phyloP scores from a whole-genome alignment of 352 stramenopile species.

The Globisporangium radiosum region DNA sequence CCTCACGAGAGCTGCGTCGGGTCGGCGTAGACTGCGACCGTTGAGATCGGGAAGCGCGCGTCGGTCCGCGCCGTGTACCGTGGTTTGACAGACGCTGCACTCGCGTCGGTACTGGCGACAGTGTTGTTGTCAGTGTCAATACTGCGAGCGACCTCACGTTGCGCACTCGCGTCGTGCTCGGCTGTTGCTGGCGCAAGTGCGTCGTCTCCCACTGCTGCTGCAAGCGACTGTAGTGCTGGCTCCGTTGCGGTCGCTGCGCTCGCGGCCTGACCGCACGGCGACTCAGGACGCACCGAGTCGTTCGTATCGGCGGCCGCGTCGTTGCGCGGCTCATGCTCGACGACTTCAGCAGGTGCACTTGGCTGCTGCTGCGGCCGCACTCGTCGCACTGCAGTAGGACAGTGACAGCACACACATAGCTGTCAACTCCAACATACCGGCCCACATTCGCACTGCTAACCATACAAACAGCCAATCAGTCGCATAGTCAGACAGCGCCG shows the following conservation, averaged over 20 bases:
- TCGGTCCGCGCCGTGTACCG: slow-evolving; percentile 52
- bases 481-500: neutral
- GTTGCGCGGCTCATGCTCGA: neutral
- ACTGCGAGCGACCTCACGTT: too few species aligned
- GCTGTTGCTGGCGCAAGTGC: neutral
- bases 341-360: neutral
- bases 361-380: slow-evolving; percentile 4
- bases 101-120: neutral
- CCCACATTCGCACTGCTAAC: too few species aligned
- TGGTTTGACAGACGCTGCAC: slow-evolving; percentile 17
- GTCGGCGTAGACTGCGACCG: slow-evolving; percentile 55
- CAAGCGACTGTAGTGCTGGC: neutral
- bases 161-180: neutral
- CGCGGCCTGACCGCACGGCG: neutral
- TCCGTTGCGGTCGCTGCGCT: neutral
- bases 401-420: too few species aligned
- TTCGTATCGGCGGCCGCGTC: too few species aligned
- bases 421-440: too few species aligned
- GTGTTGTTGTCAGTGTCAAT: neutral
- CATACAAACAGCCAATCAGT: too few species aligned
- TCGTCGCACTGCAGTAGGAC: slow-evolving; percentile 6
- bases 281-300: neutral
- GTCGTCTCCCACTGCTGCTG: neutral
- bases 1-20: slow-evolving; percentile 18
- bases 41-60: slow-evolving; percentile 73